phyloP scores from a whole-genome alignment of 305 asterid species.

The Fraxinus dipetala region DNA sequence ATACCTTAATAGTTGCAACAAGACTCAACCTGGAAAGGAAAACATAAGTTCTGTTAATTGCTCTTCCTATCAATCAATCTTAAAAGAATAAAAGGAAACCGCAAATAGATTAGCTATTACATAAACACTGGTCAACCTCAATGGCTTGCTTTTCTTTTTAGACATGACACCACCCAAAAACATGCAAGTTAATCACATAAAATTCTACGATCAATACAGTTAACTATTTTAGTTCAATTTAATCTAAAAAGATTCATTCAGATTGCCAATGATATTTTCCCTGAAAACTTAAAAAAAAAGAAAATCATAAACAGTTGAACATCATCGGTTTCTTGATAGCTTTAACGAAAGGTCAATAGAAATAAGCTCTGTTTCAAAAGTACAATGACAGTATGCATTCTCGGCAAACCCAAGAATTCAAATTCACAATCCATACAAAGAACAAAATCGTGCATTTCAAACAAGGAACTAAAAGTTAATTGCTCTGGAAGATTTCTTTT shows the following conservation, averaged over 20 bases:
- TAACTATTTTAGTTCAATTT: neutral
- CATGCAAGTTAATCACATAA: neutral
- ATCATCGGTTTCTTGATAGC: neutral
- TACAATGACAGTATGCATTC: neutral
- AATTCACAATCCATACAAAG: neutral
- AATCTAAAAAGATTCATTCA: neutral
- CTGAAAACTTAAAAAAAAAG: neutral
- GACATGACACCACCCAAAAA: neutral
- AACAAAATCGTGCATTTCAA: neutral
- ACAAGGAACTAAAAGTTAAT: neutral
- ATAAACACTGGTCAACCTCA: neutral
- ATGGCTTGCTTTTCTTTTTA: neutral
- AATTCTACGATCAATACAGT: neutral
- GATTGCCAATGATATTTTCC: neutral
- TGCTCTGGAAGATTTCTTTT: neutral
- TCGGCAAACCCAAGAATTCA: neutral
- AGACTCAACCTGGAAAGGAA: slow-evolving; percentile 48
- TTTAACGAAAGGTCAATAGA: neutral
- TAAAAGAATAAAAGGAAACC: slow-evolving; percentile 3
- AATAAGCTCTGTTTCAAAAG: neutral
- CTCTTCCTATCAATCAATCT: neutral
- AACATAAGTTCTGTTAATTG: slow-evolving; percentile 13
- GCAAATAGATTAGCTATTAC: neutral
- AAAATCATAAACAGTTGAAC: neutral
- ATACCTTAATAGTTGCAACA: slow-evolving; percentile 54